Evolutionary conservation across 176 grass and related monocot species (phyloP).

Genomic region (Otatea glauca): DNA sequence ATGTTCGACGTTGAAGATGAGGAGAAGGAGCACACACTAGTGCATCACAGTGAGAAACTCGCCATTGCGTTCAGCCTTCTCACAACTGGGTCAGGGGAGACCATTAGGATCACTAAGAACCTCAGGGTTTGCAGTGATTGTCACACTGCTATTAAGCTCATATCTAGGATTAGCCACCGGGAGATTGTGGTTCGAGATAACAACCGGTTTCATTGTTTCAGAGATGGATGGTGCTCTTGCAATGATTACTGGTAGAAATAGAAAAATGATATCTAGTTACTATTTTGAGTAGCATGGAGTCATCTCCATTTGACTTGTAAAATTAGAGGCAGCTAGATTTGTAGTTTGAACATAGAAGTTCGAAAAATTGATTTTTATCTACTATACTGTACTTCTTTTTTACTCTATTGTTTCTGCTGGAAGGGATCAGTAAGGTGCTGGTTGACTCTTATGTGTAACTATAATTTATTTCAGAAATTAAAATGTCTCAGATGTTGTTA

Average conservation of each 20-base stretch:
- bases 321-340: not conserved
- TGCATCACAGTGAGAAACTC: constrained; percentile 70
- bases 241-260: constrained; percentile 66
- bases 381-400: not conserved
- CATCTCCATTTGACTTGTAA: not conserved
- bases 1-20: constrained; percentile 75
- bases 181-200: constrained; percentile 69
- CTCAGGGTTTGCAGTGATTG: constrained; percentile 51
- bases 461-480: not conserved
- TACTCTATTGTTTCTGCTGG: constrained; percentile 1
- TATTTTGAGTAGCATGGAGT: constrained; percentile 26
- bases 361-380: not conserved
- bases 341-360: not conserved
- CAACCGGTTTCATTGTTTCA: constrained; percentile 71
- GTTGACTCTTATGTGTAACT: not conserved
- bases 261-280: not conserved
- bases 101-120: constrained; percentile 70
- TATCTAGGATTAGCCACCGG: not conserved
- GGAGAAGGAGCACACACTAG: constrained; percentile 66
- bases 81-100: constrained; percentile 42
- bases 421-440: constrained; percentile 1
- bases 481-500: not conserved
- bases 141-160: no score
- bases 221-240: constrained; percentile 69
- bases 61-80: constrained; percentile 69